Evolutionary conservation across 2,329 filamentous ascomycete genomes (phyloP), one percentile per base, ranked within the genome.

Genomic region (Salinomyces thailandicus): DNA sequence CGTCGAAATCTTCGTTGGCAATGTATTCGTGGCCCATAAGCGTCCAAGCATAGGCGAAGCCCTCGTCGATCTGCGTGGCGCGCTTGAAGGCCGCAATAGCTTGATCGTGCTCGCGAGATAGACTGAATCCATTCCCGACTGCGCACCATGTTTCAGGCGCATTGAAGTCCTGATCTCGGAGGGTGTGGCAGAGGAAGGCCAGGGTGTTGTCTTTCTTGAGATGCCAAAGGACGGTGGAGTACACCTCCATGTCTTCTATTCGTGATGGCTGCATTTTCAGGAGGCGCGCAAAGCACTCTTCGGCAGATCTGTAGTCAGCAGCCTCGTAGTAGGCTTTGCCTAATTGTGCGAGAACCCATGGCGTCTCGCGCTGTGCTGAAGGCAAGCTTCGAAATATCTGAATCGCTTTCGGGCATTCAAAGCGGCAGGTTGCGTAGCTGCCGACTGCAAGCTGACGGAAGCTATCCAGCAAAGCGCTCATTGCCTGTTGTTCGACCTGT

Each of bases 201-300:
- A 98, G 70, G 43, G 95, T 85, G 0, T 86, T 83, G 54, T 95
- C 89, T 45, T 83, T 80, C 61, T 93, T 94, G 44, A 95, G 66
- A 59, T 95, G 87, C 91, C 93, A 98, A n/a, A 98, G 71, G n/a
- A 93, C 81, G 1, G 91, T 98, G 11, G 89, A 96, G 62, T 94
- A 98, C 22, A 96, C 79, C 57, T 98, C 91, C 87, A 96, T 95
- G 54, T 95, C 87, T 55, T 93, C 82, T 30, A 93, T 70, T 3
- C 85, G 77, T 1, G 84, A 83, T 1, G 89, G 89, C 9, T 84
- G 79, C 48, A 91, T 70, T 19, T 80, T 74, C 34, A 85, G 79
- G 47, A 98, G 75, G 38, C 79, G 77, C 39, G 77, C 72, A 59
- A 94, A 98, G 52, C 79, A 82, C 46, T 82, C 85, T 56, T 94